Conservation (phyloP, 352 stramenopile species). For the Elongisporangium senticosum region DNA sequence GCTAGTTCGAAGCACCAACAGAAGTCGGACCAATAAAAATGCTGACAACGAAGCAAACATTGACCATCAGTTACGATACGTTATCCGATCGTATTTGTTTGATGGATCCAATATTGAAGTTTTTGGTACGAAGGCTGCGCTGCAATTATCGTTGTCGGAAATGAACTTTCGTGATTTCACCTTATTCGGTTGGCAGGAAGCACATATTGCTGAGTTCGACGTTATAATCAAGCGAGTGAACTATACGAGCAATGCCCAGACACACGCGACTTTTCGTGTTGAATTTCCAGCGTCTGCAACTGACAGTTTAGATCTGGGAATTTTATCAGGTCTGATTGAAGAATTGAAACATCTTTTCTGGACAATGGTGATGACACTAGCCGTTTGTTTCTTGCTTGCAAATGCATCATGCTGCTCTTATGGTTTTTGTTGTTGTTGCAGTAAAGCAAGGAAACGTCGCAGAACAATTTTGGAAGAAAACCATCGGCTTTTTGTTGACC, state of each 20-base stretch:
- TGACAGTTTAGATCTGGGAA: constrained; percentile 7
- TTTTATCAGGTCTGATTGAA: constrained; percentile 17
- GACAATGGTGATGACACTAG: constrained; percentile 18
- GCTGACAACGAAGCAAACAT: constrained; percentile 8
- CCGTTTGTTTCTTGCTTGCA: constrained; percentile 36
- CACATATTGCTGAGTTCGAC: constrained; percentile 27
- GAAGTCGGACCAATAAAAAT: constrained; percentile 16
- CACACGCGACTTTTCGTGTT: constrained; percentile 21
- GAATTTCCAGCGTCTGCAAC: constrained; percentile 10
- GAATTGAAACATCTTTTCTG: constrained; percentile 31
- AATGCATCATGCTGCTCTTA: constrained; percentile 41
- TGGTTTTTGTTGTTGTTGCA: constrained; percentile 56
- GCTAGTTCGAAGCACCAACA: constrained; percentile 26
- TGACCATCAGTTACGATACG: constrained; percentile 16
- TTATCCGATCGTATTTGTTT: constrained; percentile 21
- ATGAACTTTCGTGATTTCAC: constrained; percentile 34
- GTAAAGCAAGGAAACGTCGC: constrained; percentile 28
- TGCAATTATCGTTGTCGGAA: constrained; percentile 25
- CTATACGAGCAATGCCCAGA: constrained; percentile 8
- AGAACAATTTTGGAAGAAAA: constrained; percentile 32
- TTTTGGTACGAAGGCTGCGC: constrained; percentile 25
- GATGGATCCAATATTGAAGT: constrained; percentile 37
- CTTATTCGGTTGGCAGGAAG: constrained; percentile 10
- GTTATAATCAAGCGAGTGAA: constrained; percentile 36
- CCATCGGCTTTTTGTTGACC: constrained; percentile 24